Evolutionary conservation across 2,329 filamentous ascomycete genomes (phyloP), one percentile per base, ranked within the genome.

Genomic region (Phyllachora maydis): DNA sequence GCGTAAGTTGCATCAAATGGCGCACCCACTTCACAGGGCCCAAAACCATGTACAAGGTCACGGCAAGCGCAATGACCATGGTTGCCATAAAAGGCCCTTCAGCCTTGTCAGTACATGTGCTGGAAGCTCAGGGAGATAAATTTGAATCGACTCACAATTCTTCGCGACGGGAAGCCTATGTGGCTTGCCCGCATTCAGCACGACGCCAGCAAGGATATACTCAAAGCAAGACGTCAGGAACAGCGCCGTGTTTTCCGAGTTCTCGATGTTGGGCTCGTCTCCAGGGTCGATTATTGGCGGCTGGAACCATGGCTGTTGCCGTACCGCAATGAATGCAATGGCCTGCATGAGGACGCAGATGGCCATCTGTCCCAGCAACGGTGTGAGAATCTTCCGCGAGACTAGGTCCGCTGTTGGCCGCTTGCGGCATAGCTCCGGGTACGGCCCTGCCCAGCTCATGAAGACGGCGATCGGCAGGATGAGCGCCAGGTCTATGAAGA

Each of bases 401-500:
- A 98, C 85, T 4, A 98, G 63, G 37, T 85, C 77, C 10, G 88
- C 83, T 1, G 82, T 95, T 4, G 88, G 88, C 17, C 82, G 64
- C 47, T 95, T 98, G 28, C 63, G 67, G 35, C 69, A 76, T 9
- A 98, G 63, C 18, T 62, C 56, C 3, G 70, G 69, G 39, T 74
- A 81, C 2, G 90, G 76, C 5, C 77, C 82, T 13, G 78, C 81
- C 88, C 90, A 95, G 35, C 88, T 83, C 88, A 98, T 98, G 45
- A 95, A 95, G 28, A 98, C 79, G 13, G 88, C 88, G 37, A 98
- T 91, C 4, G 88, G 88, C 3, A 98, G 56, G 39, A 98, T 98
- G 27, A 98, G 66, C 4, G 75, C 56, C 9, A 98, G 59, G 38
- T 98, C 88, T 40, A 98, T 95, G 47, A 85, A 95, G 4, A 98